Percentiles rank a stretch among this genome's conserved stretches.
phyloP scores from a whole-genome alignment of 768 basidiomycete species.

The Boletales sp. region DNA sequence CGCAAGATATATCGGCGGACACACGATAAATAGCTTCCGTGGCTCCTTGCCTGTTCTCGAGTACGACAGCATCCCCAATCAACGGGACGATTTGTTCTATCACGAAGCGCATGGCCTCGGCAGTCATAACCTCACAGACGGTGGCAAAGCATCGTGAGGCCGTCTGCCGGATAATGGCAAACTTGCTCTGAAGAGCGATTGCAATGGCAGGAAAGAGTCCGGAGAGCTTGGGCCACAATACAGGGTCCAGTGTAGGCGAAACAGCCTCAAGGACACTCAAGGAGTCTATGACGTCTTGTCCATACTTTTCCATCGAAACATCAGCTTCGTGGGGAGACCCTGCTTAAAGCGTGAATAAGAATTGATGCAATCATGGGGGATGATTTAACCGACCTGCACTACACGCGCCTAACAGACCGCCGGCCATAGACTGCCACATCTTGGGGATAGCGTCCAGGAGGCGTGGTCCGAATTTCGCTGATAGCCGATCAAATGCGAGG shows the following conservation, averaged over 20 bases:
- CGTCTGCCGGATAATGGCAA: constrained; percentile 85
- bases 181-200: constrained; percentile 77
- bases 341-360: constrained; percentile 22
- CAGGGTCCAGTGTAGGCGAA: constrained; percentile 67
- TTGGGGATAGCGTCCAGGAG: constrained; percentile 82
- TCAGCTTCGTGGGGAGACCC: constrained; percentile 61
- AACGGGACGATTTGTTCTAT: constrained; percentile 81
- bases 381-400: constrained; percentile 48
- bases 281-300: constrained; percentile 90
- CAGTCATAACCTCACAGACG: constrained; percentile 81
- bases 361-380: not conserved
- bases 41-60: constrained; percentile 82
- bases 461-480: constrained; percentile 65
- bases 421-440: constrained; percentile 93
- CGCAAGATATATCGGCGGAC: constrained; percentile 31
- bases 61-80: constrained; percentile 71
- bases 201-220: constrained; percentile 75
- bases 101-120: constrained; percentile 85
- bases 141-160: constrained; percentile 86
- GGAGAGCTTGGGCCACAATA: constrained; percentile 64
- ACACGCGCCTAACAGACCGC: constrained; percentile 68
- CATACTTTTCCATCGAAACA: constrained; percentile 61
- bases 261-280: constrained; percentile 86
- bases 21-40: constrained; percentile 88
- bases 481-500: constrained; percentile 77